These are phyloP conservation scores for Phaffia rhodozyma DNA, from an alignment of 1,284 basidiomycete species.

Conservation along the genomic window DNA sequence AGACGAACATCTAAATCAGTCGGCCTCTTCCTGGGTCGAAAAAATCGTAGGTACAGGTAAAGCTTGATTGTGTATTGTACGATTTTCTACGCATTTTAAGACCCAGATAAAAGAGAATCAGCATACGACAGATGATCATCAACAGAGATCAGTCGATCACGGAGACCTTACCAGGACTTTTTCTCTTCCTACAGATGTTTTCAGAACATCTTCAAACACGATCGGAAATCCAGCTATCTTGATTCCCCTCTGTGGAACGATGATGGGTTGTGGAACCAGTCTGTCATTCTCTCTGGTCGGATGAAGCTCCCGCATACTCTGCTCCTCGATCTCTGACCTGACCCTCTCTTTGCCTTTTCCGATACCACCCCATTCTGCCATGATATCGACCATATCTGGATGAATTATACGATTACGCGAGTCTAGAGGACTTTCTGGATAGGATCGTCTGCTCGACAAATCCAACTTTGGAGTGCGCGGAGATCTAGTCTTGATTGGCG, in stretches of 20 bases:
- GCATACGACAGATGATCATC: neutral
- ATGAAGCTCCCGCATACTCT: no score
- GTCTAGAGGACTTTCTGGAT: no score
- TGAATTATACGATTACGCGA: no score
- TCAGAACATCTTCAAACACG: constrained; percentile 4
- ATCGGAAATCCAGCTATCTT: neutral
- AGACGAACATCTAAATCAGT: neutral
- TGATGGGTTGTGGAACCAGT: no score
- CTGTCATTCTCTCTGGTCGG: no score
- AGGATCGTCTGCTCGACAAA: no score
- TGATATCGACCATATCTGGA: no score
- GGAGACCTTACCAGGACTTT: constrained; percentile 1
- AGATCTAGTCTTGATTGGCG: no score
- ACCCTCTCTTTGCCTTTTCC: constrained; percentile 6
- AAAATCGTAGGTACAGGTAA: neutral
- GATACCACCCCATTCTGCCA: neutral
- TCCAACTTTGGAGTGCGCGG: no score
- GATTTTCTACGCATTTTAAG: neutral
- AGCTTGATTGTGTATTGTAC: constrained; percentile 12
- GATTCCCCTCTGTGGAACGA: neutral
- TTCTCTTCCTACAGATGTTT: constrained; percentile 5
- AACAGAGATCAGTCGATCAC: no score
- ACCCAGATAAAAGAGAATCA: neutral
- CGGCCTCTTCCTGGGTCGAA: neutral
- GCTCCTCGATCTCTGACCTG: neutral